Evolutionary conservation across 768 basidiomycete species (phyloP), one percentile per base, ranked within the genome.

Genomic region (Macrolepiota dolichaula): DNA sequence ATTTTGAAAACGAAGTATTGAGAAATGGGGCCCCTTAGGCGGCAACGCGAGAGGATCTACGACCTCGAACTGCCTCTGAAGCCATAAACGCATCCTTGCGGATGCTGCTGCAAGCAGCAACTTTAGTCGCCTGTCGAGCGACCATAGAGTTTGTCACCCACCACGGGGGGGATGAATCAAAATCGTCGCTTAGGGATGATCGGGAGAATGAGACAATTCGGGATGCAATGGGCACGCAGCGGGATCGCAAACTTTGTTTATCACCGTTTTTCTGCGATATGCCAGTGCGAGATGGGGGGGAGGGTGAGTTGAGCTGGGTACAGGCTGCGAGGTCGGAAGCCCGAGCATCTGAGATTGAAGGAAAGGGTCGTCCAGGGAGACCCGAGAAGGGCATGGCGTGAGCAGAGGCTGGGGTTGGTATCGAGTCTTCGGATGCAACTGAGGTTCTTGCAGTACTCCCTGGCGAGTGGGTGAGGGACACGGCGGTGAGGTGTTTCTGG

Each of bases 391-490:
- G 68, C 59, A 74, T 58, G 50, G 72, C 68, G 51, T 71, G 66
- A 64, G 74, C 69, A 60, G 78, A 83, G 59, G 71, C 74, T 17
- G 79, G 83, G 24, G 85, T 85, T 0, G 81, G 75, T 63, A 86
- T 72, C 52, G 82, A 81, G 0, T 84, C 80, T 27, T 82, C 81
- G 1, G 77, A 76, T 11, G 69, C 69, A 54, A 73, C 72, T 44
- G 71, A 72, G 2, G 75, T 71, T 60, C 78, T 78, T 53, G 72
- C 70, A 0, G 71, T 62, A 12, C 72, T 69, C 40, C 66, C 69
- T 11, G 64, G 40, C 15, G 68, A 65, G 17, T 59, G 62, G n/a
- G 64, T 61, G 51, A 69, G 65, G 11, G 74, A 73, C 1, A 71
- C 64, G 1, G 71, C 57, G 36, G 72, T 74, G 13, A 71, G 64